Conservation (phyloP, 257 asterid species). For the Solanum rostratum region DNA sequence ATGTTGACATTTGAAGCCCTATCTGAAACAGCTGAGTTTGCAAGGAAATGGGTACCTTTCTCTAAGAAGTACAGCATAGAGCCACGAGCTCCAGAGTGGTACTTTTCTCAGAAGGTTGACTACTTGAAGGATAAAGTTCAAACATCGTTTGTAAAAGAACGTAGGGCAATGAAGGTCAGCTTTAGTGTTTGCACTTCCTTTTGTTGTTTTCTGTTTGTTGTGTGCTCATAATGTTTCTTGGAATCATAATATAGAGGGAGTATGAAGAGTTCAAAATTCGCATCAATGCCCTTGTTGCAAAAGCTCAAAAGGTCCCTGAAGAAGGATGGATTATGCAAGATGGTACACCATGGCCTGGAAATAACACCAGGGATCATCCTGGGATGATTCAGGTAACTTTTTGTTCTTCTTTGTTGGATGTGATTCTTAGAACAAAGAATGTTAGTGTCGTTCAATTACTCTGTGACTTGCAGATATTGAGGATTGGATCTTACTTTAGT, state of each 20-base stretch:
- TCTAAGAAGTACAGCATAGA: slow-evolving; percentile 77
- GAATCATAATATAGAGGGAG: slow-evolving; percentile 55
- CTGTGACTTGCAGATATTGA: neutral
- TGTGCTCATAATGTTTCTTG: slow-evolving; percentile 11
- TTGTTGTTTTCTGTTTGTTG: slow-evolving; percentile 5
- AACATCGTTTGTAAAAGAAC: slow-evolving; percentile 87
- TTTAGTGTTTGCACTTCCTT: neutral
- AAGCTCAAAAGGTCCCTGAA: slow-evolving; percentile 88
- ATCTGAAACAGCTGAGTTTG: slow-evolving; percentile 89
- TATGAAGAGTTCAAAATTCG: slow-evolving; percentile 93
- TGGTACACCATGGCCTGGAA: slow-evolving; percentile 99
- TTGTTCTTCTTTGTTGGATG: neutral
- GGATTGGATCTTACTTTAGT: neutral
- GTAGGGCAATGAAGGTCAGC: slow-evolving; percentile 94
- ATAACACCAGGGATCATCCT: slow-evolving; percentile 94
- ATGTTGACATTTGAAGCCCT: slow-evolving; percentile 86
- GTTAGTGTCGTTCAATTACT: neutral
- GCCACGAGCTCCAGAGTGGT: slow-evolving; percentile 99
- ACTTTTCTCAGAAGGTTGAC: slow-evolving; percentile 79
- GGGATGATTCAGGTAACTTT: slow-evolving; percentile 90
- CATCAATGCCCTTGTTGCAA: slow-evolving; percentile 71
- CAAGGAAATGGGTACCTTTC: slow-evolving; percentile 96
- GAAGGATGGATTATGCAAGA: slow-evolving; percentile 99
- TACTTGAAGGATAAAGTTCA: slow-evolving; percentile 87
- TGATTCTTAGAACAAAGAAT: neutral